A percentile compares a stretch with the other conserved stretches of the same genome.
Evolutionary conservation across 495 filamentous ascomycete genomes (phyloP).

Genomic region (Chaetomidium leptoderma): DNA sequence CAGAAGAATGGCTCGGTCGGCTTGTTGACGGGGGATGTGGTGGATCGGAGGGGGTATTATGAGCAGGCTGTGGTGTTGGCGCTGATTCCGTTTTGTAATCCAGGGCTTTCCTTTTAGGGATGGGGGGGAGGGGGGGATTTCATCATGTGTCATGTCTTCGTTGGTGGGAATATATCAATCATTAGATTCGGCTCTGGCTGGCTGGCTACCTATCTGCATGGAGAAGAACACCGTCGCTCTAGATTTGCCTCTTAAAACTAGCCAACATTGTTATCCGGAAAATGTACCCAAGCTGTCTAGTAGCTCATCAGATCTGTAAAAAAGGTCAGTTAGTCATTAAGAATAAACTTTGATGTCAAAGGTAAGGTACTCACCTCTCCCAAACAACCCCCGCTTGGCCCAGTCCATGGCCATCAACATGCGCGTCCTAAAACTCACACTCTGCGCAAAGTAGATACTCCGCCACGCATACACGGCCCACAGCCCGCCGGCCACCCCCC

Average conservation of each 20-base stretch:
- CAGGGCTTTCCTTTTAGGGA: conserved; percentile 12
- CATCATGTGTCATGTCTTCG: too few relatives aligned
- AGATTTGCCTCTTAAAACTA: background rate
- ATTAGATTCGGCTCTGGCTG: too few relatives aligned
- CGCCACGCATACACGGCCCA: conserved; percentile 96
- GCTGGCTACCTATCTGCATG: too few relatives aligned
- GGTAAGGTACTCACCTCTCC: conserved; percentile 66
- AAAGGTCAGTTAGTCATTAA: background rate
- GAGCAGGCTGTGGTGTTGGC: conserved; percentile 27
- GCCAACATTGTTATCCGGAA: too few relatives aligned
- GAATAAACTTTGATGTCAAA: background rate
- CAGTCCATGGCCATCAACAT: conserved; percentile 96
- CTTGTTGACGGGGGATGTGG: conserved; percentile 25
- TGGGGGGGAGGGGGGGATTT: background rate
- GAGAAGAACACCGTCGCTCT: too few relatives aligned
- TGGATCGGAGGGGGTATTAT: conserved; percentile 21
- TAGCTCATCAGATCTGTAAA: conserved; percentile 63
- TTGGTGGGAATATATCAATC: too few relatives aligned
- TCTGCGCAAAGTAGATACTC: conserved; percentile 96
- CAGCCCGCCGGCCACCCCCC: conserved; percentile 77
- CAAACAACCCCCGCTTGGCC: conserved; percentile 91
- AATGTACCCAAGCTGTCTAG: conserved; percentile 27
- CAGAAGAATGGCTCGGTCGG: conserved; percentile 28
- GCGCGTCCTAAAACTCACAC: conserved; percentile 87
- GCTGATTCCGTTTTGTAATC: conserved; percentile 28